Percentiles rank a stretch among this genome's conserved stretches.
phyloP scores from a whole-genome alignment of 495 filamentous ascomycete species.

The Melanomma pulvis-pyrius region DNA sequence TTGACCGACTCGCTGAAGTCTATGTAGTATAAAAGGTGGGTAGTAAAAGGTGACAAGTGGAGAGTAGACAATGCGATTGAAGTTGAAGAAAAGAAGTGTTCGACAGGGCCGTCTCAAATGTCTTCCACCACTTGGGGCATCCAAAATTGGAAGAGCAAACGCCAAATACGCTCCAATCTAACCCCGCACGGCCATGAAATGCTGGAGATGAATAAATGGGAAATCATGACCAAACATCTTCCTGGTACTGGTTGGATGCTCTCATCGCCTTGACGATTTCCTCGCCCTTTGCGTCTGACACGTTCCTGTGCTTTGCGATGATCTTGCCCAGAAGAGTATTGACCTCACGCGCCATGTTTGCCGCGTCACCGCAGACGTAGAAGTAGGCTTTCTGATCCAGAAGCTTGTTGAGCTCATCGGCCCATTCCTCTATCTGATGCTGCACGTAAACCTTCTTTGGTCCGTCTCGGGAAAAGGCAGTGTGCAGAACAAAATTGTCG shows the following conservation, averaged over 20 bases:
- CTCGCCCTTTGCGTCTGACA: constrained; percentile 83
- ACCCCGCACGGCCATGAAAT: constrained; percentile 12
- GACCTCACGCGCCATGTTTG: constrained; percentile 98
- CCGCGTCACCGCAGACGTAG: constrained; percentile 97
- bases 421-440: constrained; percentile 81
- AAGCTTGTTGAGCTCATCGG: constrained; percentile 83
- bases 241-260: constrained; percentile 92
- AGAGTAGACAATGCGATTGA: neutral
- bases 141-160: neutral
- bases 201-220: constrained; percentile 8
- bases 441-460: constrained; percentile 95
- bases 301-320: constrained; percentile 75
- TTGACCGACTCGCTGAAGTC: constrained; percentile 7
- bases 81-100: neutral
- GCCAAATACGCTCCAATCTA: constrained; percentile 29
- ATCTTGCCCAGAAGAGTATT: constrained; percentile 83
- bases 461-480: constrained; percentile 88
- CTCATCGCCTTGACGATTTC: constrained; percentile 97
- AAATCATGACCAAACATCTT: constrained; percentile 47
- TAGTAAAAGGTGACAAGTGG: neutral
- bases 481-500: constrained; percentile 82
- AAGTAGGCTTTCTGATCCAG: constrained; percentile 89
- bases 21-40: constrained; percentile 3
- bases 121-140: neutral
- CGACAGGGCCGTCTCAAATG: neutral